Evolutionary conservation across 805 yeast species (phyloP).

Genomic region (Teunomyces lycoperdinae): DNA sequence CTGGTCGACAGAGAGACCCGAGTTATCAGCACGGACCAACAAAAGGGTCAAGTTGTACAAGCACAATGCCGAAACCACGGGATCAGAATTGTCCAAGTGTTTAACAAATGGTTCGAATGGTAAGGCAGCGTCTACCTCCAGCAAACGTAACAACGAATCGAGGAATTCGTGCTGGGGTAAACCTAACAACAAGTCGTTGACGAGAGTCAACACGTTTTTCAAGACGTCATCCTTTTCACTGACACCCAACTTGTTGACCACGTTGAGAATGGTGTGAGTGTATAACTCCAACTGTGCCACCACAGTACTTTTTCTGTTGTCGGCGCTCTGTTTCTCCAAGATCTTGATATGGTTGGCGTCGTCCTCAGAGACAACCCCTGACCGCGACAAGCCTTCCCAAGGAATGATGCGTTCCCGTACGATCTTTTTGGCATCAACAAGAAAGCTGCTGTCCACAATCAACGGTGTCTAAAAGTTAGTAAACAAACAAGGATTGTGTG

Average conservation of each 20-base stretch:
- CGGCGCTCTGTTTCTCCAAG: slow-evolving; percentile 47
- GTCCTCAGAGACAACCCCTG: slow-evolving; percentile 60
- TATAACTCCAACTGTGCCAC: slow-evolving; percentile 47
- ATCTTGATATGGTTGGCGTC: slow-evolving; percentile 64
- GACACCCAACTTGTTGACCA: slow-evolving; percentile 47
- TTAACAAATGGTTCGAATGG: slow-evolving; percentile 54
- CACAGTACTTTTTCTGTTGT: slow-evolving; percentile 41
- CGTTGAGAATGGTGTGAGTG: slow-evolving; percentile 50
- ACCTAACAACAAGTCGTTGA: slow-evolving; percentile 53
- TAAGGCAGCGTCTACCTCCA: slow-evolving; percentile 40
- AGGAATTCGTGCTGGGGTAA: slow-evolving; percentile 32
- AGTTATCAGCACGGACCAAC: slow-evolving; percentile 28
- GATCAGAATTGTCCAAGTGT: slow-evolving; percentile 54
- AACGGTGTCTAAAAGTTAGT: slow-evolving; percentile 27
- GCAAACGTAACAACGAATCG: slow-evolving; percentile 41
- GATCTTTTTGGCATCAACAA: slow-evolving; percentile 62
- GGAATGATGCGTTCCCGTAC: slow-evolving; percentile 81
- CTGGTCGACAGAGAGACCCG: slow-evolving; percentile 21
- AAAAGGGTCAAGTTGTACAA: slow-evolving; percentile 54
- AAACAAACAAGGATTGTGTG: background rate
- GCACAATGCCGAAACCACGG: slow-evolving; percentile 52
- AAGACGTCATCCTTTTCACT: slow-evolving; percentile 59
- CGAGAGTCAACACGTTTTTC: slow-evolving; percentile 59
- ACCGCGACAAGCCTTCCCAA: slow-evolving; percentile 87
- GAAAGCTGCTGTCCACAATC: slow-evolving; percentile 59